Conservation (phyloP, 208 protist species). For the Herpetomonas samuelpessoai region DNA sequence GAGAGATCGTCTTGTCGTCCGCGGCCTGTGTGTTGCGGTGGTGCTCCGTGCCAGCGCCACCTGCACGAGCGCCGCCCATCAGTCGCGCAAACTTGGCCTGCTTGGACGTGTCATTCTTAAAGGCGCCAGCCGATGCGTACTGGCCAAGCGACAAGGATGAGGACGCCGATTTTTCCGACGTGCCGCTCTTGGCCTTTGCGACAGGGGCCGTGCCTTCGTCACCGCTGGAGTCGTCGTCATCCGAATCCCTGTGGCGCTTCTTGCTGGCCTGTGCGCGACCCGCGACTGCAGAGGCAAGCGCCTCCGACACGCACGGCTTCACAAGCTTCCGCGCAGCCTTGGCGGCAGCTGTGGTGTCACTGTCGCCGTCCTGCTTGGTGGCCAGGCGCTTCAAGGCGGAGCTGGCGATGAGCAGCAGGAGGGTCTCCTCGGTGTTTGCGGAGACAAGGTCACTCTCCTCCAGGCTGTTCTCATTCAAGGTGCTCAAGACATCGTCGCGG, state of each 20-base stretch:
- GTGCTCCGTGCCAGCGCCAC: not conserved
- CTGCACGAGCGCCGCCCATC: conserved; percentile 51
- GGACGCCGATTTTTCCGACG: not conserved
- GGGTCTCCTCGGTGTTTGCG: conserved; percentile 19
- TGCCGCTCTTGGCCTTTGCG: not conserved
- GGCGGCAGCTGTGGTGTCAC: conserved; percentile 13
- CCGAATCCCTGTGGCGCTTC: too few species aligned
- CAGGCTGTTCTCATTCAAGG: conserved; percentile 1
- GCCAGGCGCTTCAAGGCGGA: conserved; percentile 39
- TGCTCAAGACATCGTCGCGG: not conserved
- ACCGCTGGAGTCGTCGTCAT: too few species aligned
- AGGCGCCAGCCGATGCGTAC: conserved; percentile 55
- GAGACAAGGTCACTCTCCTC: conserved; percentile 5
- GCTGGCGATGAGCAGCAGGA: conserved; percentile 34
- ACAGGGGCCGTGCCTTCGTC: not conserved
- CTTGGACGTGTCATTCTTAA: conserved; percentile 52
- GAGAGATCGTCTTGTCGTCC: conserved; percentile 28
- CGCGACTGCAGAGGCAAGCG: too few species aligned
- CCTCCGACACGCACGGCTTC: conserved; percentile 11
- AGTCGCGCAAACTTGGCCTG: conserved; percentile 73
- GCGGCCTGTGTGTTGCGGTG: conserved; percentile 53
- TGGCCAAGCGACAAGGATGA: conserved; percentile 55
- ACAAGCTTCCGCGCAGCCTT: conserved; percentile 48
- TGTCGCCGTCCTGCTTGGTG: conserved; percentile 3
- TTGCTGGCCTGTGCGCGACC: too few species aligned